A percentile compares a stretch with the other conserved stretches of the same genome.
These are phyloP conservation scores for Colletotrichum phormii DNA, from an alignment of 2,329 filamentous ascomycete genomes.

Conservation along the genomic window DNA sequence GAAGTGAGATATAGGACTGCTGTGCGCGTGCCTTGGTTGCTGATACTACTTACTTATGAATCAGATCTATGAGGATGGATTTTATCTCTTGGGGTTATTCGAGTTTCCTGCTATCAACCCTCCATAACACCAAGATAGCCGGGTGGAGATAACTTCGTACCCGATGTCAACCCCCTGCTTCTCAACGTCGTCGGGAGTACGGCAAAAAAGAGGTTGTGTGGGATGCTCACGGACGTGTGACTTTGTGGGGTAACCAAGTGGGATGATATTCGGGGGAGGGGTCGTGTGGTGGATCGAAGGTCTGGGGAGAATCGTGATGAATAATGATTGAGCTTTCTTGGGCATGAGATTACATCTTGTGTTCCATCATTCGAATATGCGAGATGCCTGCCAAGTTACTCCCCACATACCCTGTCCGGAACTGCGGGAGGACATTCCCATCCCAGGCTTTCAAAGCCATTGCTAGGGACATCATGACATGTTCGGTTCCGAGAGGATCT, in stretches of 20 bases:
- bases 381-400: background rate
- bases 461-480: background rate
- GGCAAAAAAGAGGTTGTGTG: background rate
- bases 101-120: no score
- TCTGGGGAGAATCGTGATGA: no score
- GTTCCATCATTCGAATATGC: background rate
- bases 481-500: background rate
- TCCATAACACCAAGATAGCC: accelerated
- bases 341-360: background rate
- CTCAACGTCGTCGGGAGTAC: no score
- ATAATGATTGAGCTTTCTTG: background rate
- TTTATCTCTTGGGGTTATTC: no score
- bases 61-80: no score
- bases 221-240: background rate
- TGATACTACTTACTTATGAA: no score
- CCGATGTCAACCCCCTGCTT: no score
- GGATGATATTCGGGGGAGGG: background rate
- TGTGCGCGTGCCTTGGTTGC: no score
- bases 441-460: background rate
- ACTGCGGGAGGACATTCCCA: background rate
- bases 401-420: background rate
- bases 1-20: no score
- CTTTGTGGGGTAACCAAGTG: background rate
- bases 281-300: background rate
- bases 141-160: no score